Percentiles rank a stretch among this genome's conserved stretches.
Conservation (phyloP, 257 asterid genomes). For the Prunella vulgaris region DNA sequence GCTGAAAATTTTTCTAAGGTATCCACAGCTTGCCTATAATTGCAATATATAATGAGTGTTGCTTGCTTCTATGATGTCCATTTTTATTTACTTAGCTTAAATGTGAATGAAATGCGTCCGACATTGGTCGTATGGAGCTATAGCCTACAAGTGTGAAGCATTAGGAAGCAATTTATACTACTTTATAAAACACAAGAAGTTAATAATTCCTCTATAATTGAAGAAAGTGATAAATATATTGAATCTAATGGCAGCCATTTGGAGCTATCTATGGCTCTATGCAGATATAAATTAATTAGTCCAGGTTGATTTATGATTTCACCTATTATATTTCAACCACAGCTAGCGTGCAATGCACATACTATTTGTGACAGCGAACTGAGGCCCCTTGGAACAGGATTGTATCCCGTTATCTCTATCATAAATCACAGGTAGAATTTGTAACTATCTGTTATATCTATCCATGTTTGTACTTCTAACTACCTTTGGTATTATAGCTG, state of each 20-base stretch:
- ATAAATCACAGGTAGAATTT: conserved; percentile 84
- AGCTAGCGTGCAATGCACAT: conserved; percentile 99
- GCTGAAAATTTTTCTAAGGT: conserved; percentile 82
- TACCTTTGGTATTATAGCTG: conserved; percentile 52
- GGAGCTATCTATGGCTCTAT: too few species aligned
- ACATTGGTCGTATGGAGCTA: conserved; percentile 1
- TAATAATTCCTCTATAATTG: neutral
- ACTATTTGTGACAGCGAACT: conserved; percentile 86
- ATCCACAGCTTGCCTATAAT: conserved; percentile 19
- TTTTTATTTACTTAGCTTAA: neutral
- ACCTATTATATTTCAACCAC: conserved; percentile 19
- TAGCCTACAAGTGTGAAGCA: neutral
- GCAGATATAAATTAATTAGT: neutral
- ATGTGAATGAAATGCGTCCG: neutral
- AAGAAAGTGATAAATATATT: neutral
- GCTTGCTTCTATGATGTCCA: neutral
- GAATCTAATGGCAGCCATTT: too few species aligned
- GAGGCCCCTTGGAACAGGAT: conserved; percentile 90
- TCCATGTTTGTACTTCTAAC: conserved; percentile 28
- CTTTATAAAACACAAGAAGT: neutral
- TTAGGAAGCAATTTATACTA: neutral
- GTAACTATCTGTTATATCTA: conserved; percentile 4
- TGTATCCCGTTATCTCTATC: conserved; percentile 77
- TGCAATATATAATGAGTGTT: neutral
- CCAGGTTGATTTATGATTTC: neutral